Evolutionary conservation across 257 asterid genomes (phyloP), one percentile per base, ranked within the genome.

Genomic region (Leonotis leonurus): DNA sequence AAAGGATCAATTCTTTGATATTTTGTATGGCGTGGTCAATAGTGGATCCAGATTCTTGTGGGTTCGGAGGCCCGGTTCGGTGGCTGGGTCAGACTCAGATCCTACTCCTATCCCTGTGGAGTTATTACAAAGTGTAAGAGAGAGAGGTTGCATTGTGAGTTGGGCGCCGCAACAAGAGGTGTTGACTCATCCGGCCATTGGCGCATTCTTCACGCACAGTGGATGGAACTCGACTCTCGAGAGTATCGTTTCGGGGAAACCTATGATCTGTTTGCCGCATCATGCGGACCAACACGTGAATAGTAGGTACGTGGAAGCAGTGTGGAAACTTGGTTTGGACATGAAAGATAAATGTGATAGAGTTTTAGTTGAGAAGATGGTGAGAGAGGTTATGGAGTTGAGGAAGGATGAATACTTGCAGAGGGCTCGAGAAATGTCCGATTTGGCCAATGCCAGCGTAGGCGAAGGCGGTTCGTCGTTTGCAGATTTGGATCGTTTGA

Each of bases 1-100:
- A 0, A 55, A 60, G 27, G 77, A 73, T 3, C 73, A 83, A 1
- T 67, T 78, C 8, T 46, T 73, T n/a, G 94, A 83, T 17, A 54
- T 83, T 3, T 75, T 87, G 86, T 39, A 83, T 48, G 94, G 94
- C 2, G 32, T 85, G 64, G 85, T 80, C 22, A 71, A 72, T 14
- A 83, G 94, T 16, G 90, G 88, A 33, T 50, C 71, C 1, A 73
- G 64, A 5, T 85, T 83, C 40, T 60, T 85, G 69, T 85, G 94
- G 90, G 88, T 77, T 0, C 67, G 56, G 11, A 74, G 85, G 77
- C 82, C 78, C 0, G 87, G 77, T 8, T 79, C 87, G 1, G 26
- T 74, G 3, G 7, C 3, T 3, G 87, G 73, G 1, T 7, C 2
- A 1, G 67, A 62, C 68, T 3, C 49, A 53, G 36, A 14, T 67